Evolutionary conservation across 768 basidiomycete species (phyloP), one percentile per base, ranked within the genome.

Genomic region (Butyriboletus loyo): DNA sequence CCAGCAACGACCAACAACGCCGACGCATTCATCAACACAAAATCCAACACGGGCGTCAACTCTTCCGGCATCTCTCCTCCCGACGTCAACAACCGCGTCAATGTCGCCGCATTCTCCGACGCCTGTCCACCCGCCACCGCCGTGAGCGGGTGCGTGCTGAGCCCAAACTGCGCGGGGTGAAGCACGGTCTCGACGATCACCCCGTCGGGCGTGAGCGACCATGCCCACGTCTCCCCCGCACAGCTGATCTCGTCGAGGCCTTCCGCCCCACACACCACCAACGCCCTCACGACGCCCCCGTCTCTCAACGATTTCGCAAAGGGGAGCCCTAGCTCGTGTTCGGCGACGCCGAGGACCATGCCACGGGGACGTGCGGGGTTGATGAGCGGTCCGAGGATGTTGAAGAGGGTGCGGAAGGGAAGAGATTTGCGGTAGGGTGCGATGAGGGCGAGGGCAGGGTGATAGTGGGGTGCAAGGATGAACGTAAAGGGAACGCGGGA

Each of bases 351-450:
- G 34, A 98, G 77, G 5, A 98, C 82, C 88, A 98, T 94, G 3
- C 92, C 87, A 4, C 77, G 78, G 3, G 97, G 96, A 9, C 76
- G 73, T 0, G 91, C 86, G 3, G 96, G 97, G 71, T 96, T 98
- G 71, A 96, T 87, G 35, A 98, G 80, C 0, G 96, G 97, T 0
- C 97, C 95, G 30, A 98, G 78, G 53, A 94, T 74, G 72, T 99
- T 98, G 81, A 97, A 98, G 75, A 99, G 86, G 9, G 96, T 98
- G 41, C 94, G 87, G 75, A 96, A 98, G 41, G 93, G 92, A 48
- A 98, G 82, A 0, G 84, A 73, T 62, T 87, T 89, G 49, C 96
- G 87, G 64, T 87, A 82, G 0, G 96, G 93, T 0, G 87, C 88
- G 58, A 98, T 77, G 50, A 80, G 72, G 6, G 88, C 90, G 42